Percentiles rank a stretch among this genome's conserved stretches.
phyloP scores from a whole-genome alignment of 176 grass and related monocot species.

The Neostapfia colusana region DNA sequence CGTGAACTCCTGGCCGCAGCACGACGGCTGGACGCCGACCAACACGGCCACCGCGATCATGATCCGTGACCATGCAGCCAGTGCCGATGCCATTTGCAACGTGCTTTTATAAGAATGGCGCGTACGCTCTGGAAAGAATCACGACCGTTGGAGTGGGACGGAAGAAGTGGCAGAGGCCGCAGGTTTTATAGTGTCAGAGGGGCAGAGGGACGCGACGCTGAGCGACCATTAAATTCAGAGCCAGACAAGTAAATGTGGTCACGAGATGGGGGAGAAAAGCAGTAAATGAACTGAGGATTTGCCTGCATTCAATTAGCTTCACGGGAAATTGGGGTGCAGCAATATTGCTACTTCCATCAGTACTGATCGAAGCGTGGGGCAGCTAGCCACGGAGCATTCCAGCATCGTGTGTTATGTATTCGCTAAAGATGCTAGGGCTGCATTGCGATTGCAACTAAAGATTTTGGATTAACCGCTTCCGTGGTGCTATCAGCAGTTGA shows the following conservation, averaged over 20 bases:
- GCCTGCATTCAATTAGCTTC: not conserved
- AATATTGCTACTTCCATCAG: not conserved
- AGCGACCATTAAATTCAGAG: conserved; percentile 21
- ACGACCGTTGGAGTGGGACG: conserved; percentile 48
- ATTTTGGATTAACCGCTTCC: not conserved
- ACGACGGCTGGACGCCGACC: not conserved
- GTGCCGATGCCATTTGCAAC: conserved; percentile 18
- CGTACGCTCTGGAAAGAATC: not conserved
- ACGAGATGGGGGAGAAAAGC: conserved; percentile 52
- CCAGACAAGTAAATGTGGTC: conserved; percentile 61
- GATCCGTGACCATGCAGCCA: not conserved
- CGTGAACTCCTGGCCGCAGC: conserved; percentile 65
- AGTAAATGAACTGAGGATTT: conserved; percentile 66
- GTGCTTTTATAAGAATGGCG: conserved; percentile 22
- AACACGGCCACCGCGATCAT: not conserved
- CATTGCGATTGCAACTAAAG: not conserved
- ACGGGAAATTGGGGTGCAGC: not conserved
- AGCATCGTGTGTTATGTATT: no score
- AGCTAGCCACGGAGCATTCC: not conserved
- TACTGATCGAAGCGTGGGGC: not conserved
- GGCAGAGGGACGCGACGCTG: conserved; percentile 25
- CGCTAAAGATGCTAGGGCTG: not conserved
- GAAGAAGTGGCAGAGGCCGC: conserved; percentile 36
- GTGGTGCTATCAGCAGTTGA: not conserved
- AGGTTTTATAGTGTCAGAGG: conserved; percentile 57